phyloP scores from a whole-genome alignment of 1,284 basidiomycete species.

The Inonotus obliquus region DNA sequence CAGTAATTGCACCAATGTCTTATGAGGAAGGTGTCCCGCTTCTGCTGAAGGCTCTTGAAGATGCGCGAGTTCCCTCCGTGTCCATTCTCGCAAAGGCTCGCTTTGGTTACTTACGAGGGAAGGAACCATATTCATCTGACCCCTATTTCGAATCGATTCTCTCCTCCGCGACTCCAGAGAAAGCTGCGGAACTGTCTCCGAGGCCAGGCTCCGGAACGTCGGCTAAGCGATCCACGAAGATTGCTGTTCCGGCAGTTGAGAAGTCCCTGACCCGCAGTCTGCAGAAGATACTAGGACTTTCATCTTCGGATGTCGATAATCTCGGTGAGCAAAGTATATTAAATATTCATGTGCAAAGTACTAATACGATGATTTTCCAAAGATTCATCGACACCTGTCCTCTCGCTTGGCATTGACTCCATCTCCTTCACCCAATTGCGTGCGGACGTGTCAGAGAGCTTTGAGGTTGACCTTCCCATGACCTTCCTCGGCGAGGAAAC shows the following conservation, averaged over 20 bases:
- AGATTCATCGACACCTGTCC: conserved; percentile 14
- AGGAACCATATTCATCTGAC: conserved; percentile 3
- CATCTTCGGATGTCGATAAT: neutral
- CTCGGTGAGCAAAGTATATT: conserved; percentile 2
- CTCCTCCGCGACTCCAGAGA: neutral
- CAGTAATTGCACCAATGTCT: conserved; percentile 19
- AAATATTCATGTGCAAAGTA: neutral
- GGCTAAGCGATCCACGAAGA: neutral
- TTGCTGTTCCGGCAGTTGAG: conserved; percentile 2
- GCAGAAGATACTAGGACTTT: conserved; percentile 8
- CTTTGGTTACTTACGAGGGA: neutral
- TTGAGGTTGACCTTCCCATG: conserved; percentile 15
- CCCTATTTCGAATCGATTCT: neutral
- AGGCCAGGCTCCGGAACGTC: neutral
- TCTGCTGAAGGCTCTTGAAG: conserved; percentile 17
- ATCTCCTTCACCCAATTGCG: conserved; percentile 17
- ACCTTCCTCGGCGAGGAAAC: conserved; percentile 14
- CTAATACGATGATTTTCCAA: neutral
- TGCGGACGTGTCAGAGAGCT: conserved; percentile 7
- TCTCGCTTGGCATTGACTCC: conserved; percentile 16
- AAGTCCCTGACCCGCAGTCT: conserved; percentile 6
- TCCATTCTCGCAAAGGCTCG: conserved; percentile 1
- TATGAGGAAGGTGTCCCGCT: conserved; percentile 27
- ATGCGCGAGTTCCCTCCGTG: neutral
- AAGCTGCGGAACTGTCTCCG: neutral